Evolutionary conservation across 345 rosid species (phyloP), one percentile per base, ranked within the genome.

Genomic region (Euphorbia lathyris): DNA sequence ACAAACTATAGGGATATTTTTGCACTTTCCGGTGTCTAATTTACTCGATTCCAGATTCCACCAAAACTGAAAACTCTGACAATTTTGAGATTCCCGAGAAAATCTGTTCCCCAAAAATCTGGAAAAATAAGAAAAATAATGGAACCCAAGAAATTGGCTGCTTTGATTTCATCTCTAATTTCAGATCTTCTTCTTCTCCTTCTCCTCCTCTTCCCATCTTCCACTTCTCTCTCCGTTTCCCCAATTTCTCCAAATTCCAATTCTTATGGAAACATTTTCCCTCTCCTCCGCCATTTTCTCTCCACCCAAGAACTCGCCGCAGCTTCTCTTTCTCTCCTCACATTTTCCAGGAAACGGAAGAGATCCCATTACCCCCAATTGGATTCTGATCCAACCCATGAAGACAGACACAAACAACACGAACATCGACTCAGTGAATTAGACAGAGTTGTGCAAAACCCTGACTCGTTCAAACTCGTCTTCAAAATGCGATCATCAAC

Each of bases 401-500:
- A 66, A 32, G 69, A 50, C 32, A 42, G 45, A 23, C 30, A 25
- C 61, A 51, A 43, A 1, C n/a, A 40, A 29, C 56, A 2, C 65
- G 69, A 74, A 8, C 19, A 7, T 22, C 77, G 76, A 66, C 66
- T 78, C 75, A 7, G 48, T 43, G 69, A 17, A 66, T 23, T 64
- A 14, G 47, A 20, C 36, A 58, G 60, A 51, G 64, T 57, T 38
- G 45, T 61, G 61, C 82, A 50, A 25, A 47, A 68, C 23, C 87
- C 79, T 6, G 88, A 84, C 78, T 80, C 84, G 66, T 85, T 83
- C 74, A 79, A 59, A 58, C 48, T 64, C 63, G 52, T 55, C 68
- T 88, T 86, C 82, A 79, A 78, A 55, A 88, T 86, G 89, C 76
- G 74, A 22, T 74, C 84, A 47, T 78, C 90, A 34, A 83, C 89